Evolutionary conservation across 768 basidiomycete genomes (phyloP), one percentile per base, ranked within the genome.

Genomic region (Rhodosporidiobolus odoratus): DNA sequence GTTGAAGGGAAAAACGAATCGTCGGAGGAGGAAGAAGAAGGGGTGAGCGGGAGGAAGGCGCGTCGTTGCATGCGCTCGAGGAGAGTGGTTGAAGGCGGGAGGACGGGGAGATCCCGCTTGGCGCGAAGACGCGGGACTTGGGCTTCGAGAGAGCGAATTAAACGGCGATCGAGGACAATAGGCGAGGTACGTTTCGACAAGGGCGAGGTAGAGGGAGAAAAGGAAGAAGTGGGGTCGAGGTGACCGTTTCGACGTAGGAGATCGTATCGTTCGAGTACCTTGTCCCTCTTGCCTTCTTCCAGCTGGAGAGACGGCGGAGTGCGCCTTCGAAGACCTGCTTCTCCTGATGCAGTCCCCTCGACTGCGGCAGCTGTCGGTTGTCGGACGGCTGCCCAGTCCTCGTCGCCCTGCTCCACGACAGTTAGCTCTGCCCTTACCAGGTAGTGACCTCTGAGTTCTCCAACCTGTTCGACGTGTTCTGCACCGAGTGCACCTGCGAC

Each of bases 391-490:
- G n/a, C 13, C 71, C 71, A 80, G 71, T 2, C 41, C n/a, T 78
- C 85, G 73, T 69, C 71, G 19, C 70, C 68, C 16, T 25, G 4
- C 2, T 41, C 63, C 25, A 69, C 69, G 5, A 57, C 57, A 7
- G 40, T 64, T 30, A 56, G 56, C 10, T 80, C 76, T 50, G 83
- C 81, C 34, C 91, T 85, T 54, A 96, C 87, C 25, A 99, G 82
- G 90, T 91, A 99, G 80, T 90, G 84, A 65, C 91, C 83, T 37
- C 80, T 78, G 9, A 99, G 84, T 78, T 93, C 88, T 60, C 96
- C 93, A 34, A 87, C 88, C 75, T 86, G 89, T 78, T 94, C 91
- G 66, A 98, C 88, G 58, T 96, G 81, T 80, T 97, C 89, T 30
- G 92, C 88, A 21, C 87, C 87, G 17, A 98, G 83, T 0, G 82